These are phyloP conservation scores for Angophora floribunda DNA, from an alignment of 345 rosid genomes.

Conservation along the genomic window DNA sequence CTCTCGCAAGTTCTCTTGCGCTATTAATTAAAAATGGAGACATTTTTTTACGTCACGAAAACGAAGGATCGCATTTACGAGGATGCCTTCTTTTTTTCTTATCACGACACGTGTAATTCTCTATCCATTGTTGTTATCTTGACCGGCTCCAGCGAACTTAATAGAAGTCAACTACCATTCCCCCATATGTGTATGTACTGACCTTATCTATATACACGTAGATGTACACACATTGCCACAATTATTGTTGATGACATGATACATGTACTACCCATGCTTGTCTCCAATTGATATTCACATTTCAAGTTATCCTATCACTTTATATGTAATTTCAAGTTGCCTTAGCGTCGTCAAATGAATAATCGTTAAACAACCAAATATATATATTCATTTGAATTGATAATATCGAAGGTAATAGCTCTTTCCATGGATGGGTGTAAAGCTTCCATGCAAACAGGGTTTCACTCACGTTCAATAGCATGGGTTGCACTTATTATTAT, in stretches of 20 bases:
- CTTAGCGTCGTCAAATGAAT: not conserved
- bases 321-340: not conserved
- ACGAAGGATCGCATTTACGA: not conserved
- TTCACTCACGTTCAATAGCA: no score
- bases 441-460: not conserved
- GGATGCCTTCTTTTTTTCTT: not conserved
- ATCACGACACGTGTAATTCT: not conserved
- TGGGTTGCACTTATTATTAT: no score
- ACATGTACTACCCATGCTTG: rapidly evolving
- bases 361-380: not conserved
- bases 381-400: not conserved
- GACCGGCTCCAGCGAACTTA: no score
- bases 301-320: not conserved
- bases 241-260: not conserved
- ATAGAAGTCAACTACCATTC: no score
- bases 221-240: no score
- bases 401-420: not conserved
- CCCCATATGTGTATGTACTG: no score
- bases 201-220: no score
- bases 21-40: not conserved
- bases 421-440: no score
- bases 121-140: rapidly evolving
- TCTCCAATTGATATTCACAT: not conserved
- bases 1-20: not conserved
- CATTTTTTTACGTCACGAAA: rapidly evolving